Conservation (phyloP, 768 basidiomycete species). For the Suillus plorans region DNA sequence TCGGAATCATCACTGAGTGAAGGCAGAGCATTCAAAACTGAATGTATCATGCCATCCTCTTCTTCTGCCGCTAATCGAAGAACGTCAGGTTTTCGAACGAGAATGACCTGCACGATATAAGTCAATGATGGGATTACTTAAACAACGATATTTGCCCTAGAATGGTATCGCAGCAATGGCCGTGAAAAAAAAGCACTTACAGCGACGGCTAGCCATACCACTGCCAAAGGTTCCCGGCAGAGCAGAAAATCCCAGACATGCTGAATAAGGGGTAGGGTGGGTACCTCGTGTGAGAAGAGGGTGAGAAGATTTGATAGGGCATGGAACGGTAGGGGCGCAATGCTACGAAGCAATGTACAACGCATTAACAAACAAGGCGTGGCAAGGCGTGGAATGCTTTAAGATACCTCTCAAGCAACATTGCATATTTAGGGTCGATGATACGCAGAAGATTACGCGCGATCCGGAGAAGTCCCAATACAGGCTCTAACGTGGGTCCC, state of each 20-base stretch:
- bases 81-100: conserved; percentile 71
- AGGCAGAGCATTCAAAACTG: conserved; percentile 65
- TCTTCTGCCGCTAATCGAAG: conserved; percentile 59
- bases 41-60: conserved; percentile 83
- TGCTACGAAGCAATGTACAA: conserved; percentile 36
- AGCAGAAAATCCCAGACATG: conserved; percentile 91
- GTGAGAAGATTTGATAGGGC: conserved; percentile 89
- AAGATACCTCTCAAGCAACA: conserved; percentile 64
- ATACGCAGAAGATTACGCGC: conserved; percentile 71
- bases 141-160: not conserved
- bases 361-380: conserved; percentile 7
- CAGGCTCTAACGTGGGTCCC: conserved; percentile 80
- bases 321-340: conserved; percentile 82
- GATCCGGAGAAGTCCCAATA: conserved; percentile 74
- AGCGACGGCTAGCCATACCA: conserved; percentile 81
- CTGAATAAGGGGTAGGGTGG: conserved; percentile 85
- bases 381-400: not conserved
- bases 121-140: not conserved
- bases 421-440: conserved; percentile 68
- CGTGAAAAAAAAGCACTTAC: conserved; percentile 44
- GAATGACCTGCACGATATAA: conserved; percentile 53
- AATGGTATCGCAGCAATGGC: not conserved
- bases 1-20: conserved; percentile 42
- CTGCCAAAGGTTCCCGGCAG: conserved; percentile 74
- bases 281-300: conserved; percentile 89